Percentiles rank a stretch among this genome's conserved stretches.
These are phyloP conservation scores for Mallotus nudiflorus DNA, from an alignment of 345 rosid genomes.

Conservation along the genomic window DNA sequence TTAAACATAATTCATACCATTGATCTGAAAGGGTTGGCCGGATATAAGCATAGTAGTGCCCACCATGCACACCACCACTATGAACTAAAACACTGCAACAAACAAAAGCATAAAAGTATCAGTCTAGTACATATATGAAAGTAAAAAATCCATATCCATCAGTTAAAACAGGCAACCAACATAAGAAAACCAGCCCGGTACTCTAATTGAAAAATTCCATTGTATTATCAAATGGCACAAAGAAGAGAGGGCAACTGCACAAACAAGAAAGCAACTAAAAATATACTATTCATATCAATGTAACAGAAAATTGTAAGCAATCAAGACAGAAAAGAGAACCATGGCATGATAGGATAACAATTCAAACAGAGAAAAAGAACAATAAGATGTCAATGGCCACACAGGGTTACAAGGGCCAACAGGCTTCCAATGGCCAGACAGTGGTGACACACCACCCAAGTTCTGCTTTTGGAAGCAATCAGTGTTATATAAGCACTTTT, in stretches of 20 bases:
- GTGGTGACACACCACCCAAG: background rate
- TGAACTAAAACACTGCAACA: slow-evolving; percentile 88
- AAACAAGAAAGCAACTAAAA: background rate
- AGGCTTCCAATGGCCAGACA: too few relatives aligned
- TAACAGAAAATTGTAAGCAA: background rate
- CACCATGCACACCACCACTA: slow-evolving; percentile 97
- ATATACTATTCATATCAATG: background rate
- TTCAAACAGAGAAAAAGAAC: background rate
- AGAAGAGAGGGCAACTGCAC: background rate
- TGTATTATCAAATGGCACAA: background rate
- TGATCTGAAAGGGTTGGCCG: slow-evolving; percentile 96
- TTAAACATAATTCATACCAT: slow-evolving; percentile 61
- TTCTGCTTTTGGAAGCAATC: too few relatives aligned
- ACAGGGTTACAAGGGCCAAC: background rate
- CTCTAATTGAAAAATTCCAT: background rate
- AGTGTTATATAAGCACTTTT: too few relatives aligned
- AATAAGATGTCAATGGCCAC: background rate
- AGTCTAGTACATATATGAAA: background rate
- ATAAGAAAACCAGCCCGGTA: background rate
- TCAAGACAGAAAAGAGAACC: background rate
- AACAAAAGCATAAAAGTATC: background rate
- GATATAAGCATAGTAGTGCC: slow-evolving; percentile 95
- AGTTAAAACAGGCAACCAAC: background rate
- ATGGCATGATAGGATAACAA: background rate
- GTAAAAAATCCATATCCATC: background rate